Base-by-base conservation (phyloP, 2,329 filamentous ascomycete species). In the Sarocladiaceae sp. region DNA sequence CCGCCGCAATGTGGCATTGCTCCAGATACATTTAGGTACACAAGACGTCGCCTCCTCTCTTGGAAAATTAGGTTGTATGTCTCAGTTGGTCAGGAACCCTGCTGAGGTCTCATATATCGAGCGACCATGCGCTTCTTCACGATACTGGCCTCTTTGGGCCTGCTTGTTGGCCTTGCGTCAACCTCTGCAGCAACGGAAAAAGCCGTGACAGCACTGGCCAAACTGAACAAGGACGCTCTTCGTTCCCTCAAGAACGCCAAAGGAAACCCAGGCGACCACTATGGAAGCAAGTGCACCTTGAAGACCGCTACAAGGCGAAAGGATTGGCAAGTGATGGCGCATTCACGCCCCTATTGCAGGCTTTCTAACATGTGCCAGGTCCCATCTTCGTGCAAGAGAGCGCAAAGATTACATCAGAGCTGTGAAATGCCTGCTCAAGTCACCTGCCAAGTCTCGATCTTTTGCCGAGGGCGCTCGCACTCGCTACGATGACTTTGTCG, bases 401-500 rank as follows among this genome's bases (percentile, higher is more conserved):
- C 44, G 50, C 23, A 54, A 53, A 33, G 49, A 50, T 9, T 58
- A 56, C 42, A 55, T 57, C 46, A 46, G 52, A 33, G 54, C 51
- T 4, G 55, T 57, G 13, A 34, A 53, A 31, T 58, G 56, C 29
- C 45, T 59, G 24, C 46, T 50, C 10, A 39, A 46, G n/a, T 43
- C 46, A 27, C 53, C 53, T 9, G 51, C 55, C 11, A 56, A 53
- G 45, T 43, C 53, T 33, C 43, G 37, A 16, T 43, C 37, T 6
- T 43, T 45, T 12, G 50, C 47, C 15, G 53, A 58, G 3, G 59
- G 56, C 13, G 57, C 57, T 2, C 51, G 52, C 20, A 57, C 48
- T 20, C 50, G 56, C 9, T 60, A 57, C 34, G 60, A 62, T 45
- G 60, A 62, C 47, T 62, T 62, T 24, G 57, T 58, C 4, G 57